phyloP scores from a whole-genome alignment of 129 eudicot genomes.

The Chrysanthemum lavandulifolium region DNA sequence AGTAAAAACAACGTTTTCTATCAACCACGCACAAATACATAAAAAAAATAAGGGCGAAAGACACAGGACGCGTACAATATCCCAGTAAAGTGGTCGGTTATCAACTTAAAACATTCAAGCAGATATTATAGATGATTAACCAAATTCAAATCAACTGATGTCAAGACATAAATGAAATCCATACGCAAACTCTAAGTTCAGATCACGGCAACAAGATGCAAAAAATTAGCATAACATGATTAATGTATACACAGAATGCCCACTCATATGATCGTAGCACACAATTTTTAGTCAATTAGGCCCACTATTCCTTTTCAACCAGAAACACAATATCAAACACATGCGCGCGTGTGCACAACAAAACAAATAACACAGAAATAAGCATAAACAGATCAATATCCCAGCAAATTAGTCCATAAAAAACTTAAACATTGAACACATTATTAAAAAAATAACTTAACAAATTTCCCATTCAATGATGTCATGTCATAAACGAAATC shows the following conservation, averaged over 20 bases:
- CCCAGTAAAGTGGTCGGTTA: not conserved
- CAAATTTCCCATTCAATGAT: not conserved
- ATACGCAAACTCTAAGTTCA: constrained; percentile 15
- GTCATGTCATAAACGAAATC: constrained; percentile 6
- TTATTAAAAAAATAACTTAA: no score
- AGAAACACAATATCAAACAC: constrained; percentile 9
- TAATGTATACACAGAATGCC: constrained; percentile 12
- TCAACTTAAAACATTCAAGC: constrained; percentile 15
- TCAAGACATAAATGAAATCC: constrained; percentile 6
- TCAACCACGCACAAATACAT: constrained; percentile 14
- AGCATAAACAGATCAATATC: constrained; percentile 2
- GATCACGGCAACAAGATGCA: constrained; percentile 21
- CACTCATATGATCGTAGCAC: constrained; percentile 53
- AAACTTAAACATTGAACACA: no score
- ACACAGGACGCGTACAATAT: not conserved
- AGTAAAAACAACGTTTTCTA: not conserved
- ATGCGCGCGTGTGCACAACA: not conserved
- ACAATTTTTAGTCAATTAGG: not conserved
- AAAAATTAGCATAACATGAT: constrained; percentile 2
- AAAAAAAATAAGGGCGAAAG: no score
- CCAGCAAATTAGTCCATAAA: no score
- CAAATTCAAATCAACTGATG: not conserved
- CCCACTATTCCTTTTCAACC: not conserved
- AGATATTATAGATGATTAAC: not conserved
- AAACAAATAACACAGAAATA: not conserved